Conservation (phyloP, 2,329 filamentous ascomycete genomes). For the Cyclaneusma minus region DNA sequence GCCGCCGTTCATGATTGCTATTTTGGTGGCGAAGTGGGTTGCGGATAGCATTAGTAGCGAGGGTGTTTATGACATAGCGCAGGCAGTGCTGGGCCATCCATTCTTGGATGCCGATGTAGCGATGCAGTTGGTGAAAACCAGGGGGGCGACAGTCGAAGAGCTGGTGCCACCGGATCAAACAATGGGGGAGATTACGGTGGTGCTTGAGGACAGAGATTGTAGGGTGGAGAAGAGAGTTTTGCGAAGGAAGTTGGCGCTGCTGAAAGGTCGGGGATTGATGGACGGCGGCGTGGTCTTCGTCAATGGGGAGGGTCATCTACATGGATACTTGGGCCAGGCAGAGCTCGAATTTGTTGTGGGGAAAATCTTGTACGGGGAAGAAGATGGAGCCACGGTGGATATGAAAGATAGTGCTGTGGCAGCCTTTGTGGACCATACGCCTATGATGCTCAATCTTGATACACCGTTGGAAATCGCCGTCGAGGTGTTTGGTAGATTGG, state of each 20-base stretch:
- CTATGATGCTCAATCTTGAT: constrained; percentile 30
- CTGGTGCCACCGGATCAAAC: constrained; percentile 35
- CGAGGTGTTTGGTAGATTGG: constrained; percentile 43
- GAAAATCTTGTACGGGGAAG: constrained; percentile 15
- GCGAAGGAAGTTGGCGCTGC: constrained; percentile 26
- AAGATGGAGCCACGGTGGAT: constrained; percentile 16
- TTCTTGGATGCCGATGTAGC: constrained; percentile 38
- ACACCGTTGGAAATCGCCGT: constrained; percentile 42
- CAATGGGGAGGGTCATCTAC: constrained; percentile 27
- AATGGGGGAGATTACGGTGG: constrained; percentile 38
- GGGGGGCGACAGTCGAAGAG: constrained; percentile 24
- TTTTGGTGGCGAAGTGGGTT: constrained; percentile 42
- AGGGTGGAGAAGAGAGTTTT: constrained; percentile 26
- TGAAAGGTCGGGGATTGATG: constrained; percentile 34
- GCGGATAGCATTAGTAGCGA: constrained; percentile 36
- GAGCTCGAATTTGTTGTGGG: constrained; percentile 34
- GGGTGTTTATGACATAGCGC: constrained; percentile 43
- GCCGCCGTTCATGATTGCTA: constrained; percentile 41
- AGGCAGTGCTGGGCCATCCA: constrained; percentile 39
- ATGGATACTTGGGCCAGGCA: constrained; percentile 37
- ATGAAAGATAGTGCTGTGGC: constrained; percentile 20
- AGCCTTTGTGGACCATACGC: constrained; percentile 36
- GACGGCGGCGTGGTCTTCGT: constrained; percentile 42
- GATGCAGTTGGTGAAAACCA: constrained; percentile 23
- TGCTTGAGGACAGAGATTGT: constrained; percentile 26